Conservation (phyloP, 2,329 filamentous ascomycete species). For the Penicillium sp. region DNA sequence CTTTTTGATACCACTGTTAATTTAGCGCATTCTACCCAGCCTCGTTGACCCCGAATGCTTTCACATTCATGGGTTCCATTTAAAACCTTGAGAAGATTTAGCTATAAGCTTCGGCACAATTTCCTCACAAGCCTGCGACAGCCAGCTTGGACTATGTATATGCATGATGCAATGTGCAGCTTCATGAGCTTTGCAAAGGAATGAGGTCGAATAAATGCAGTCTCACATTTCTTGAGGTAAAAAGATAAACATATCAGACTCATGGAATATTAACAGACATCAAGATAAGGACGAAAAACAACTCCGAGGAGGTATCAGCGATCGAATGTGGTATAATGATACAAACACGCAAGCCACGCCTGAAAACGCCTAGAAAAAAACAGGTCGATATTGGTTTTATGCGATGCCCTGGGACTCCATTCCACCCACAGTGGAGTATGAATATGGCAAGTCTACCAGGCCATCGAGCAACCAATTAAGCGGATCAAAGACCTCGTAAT, state of each 20-base stretch:
- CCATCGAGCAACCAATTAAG: constrained; percentile 93
- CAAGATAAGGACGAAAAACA: constrained; percentile 2
- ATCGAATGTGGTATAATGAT: constrained; percentile 28
- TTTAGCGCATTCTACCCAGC: too few species aligned
- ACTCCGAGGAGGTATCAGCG: constrained; percentile 22
- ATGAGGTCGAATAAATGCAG: constrained; percentile 1
- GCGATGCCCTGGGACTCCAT: constrained; percentile 46
- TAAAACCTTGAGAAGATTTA: too few species aligned
- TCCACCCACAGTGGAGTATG: constrained; percentile 57
- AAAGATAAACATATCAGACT: constrained; percentile 1
- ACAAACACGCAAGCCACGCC: constrained; percentile 22
- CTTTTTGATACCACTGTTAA: too few species aligned
- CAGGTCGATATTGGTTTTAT: constrained; percentile 17
- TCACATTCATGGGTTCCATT: too few species aligned
- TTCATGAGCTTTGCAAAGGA: not conserved
- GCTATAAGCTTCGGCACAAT: too few species aligned
- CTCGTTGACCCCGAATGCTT: too few species aligned
- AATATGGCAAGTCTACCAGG: constrained; percentile 76
- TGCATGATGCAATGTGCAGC: constrained; percentile 2
- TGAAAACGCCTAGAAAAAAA: constrained; percentile 4
- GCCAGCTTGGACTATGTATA: constrained; percentile 1
- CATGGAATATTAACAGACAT: constrained; percentile 1
- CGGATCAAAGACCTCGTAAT: constrained; percentile 88
- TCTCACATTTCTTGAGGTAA: not conserved
- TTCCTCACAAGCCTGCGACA: too few species aligned